These are phyloP conservation scores for Tolypocladium ophioglossoides DNA, from an alignment of 2,329 filamentous ascomycete species.

Conservation along the genomic window DNA sequence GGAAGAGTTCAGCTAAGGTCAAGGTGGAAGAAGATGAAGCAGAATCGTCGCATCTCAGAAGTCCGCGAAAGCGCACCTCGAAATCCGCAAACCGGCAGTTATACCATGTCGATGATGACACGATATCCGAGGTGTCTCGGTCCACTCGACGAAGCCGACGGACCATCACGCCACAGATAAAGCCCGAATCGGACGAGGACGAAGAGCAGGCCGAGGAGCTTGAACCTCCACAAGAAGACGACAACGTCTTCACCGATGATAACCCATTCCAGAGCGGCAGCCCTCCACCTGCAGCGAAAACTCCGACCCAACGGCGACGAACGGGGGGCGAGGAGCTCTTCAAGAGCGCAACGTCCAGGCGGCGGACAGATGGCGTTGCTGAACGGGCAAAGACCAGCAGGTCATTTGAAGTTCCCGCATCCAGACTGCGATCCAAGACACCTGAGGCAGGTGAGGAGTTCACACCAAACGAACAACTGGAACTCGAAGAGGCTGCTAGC, in stretches of 20 bases:
- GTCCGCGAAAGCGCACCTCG: slow-evolving; percentile 43
- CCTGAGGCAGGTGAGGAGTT: slow-evolving; percentile 71
- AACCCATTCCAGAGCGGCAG: slow-evolving; percentile 90
- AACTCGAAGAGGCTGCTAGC: slow-evolving; percentile 58
- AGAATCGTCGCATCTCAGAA: slow-evolving; percentile 25
- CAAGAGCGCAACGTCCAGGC: slow-evolving; percentile 32
- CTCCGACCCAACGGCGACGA: slow-evolving; percentile 38
- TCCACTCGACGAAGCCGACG: slow-evolving; percentile 41
- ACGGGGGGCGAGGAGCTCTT: slow-evolving; percentile 32
- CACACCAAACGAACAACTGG: slow-evolving; percentile 79
- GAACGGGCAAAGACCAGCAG: slow-evolving; percentile 29
- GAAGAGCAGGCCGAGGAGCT: slow-evolving; percentile 24
- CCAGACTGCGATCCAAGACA: slow-evolving; percentile 23
- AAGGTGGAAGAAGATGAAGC: slow-evolving; percentile 41
- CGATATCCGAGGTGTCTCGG: slow-evolving; percentile 22
- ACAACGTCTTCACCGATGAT: slow-evolving; percentile 69
- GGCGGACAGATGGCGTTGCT: slow-evolving; percentile 27
- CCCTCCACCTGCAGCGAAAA: slow-evolving; percentile 47
- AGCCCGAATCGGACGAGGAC: slow-evolving; percentile 41
- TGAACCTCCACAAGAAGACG: slow-evolving; percentile 3
- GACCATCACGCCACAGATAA: slow-evolving; percentile 41
- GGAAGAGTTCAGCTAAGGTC: slow-evolving; percentile 41
- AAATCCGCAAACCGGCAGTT: slow-evolving; percentile 45
- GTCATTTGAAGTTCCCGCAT: slow-evolving; percentile 44
- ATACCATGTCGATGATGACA: slow-evolving; percentile 34